These are phyloP conservation scores for Lupinus albus DNA, from an alignment of 306 rosid species.

Conservation along the genomic window DNA sequence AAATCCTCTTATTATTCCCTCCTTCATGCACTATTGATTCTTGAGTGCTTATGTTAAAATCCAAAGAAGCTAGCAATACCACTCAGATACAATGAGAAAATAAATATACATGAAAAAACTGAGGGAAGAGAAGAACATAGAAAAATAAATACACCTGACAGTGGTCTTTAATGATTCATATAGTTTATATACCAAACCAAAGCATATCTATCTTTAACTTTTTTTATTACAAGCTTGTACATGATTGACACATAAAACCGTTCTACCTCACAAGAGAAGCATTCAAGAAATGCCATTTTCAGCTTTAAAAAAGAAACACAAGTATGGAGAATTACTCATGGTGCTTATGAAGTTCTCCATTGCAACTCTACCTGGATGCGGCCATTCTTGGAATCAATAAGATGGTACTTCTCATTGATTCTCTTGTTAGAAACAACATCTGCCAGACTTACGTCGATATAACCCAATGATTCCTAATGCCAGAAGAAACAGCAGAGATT, in stretches of 20 bases:
- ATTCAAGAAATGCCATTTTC: constrained; percentile 35
- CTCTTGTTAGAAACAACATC: constrained; percentile 79
- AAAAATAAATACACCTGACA: neutral
- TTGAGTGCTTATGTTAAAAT: too few species aligned
- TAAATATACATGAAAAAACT: neutral
- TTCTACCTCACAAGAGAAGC: constrained; percentile 12
- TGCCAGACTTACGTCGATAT: constrained; percentile 61
- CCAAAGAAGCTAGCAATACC: too few species aligned
- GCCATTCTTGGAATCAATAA: constrained; percentile 96
- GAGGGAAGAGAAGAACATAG: neutral
- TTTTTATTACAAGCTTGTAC: constrained; percentile 45
- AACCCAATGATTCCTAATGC: constrained; percentile 82
- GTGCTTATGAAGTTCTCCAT: constrained; percentile 64
- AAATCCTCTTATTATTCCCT: too few species aligned
- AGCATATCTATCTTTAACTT: constrained; percentile 28
- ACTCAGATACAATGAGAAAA: too few species aligned
- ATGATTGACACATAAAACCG: constrained; percentile 40
- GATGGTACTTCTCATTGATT: constrained; percentile 83
- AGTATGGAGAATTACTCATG: constrained; percentile 5
- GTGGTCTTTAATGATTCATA: neutral
- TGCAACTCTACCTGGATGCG: constrained; percentile 82
- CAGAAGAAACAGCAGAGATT: constrained; percentile 3
- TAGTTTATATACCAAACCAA: constrained; percentile 23
- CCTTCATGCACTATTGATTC: too few species aligned
- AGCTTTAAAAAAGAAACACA: neutral